Evolutionary conservation across 805 yeast species (phyloP).

Genomic region (Cyberlindnera xishuangbannaensis): DNA sequence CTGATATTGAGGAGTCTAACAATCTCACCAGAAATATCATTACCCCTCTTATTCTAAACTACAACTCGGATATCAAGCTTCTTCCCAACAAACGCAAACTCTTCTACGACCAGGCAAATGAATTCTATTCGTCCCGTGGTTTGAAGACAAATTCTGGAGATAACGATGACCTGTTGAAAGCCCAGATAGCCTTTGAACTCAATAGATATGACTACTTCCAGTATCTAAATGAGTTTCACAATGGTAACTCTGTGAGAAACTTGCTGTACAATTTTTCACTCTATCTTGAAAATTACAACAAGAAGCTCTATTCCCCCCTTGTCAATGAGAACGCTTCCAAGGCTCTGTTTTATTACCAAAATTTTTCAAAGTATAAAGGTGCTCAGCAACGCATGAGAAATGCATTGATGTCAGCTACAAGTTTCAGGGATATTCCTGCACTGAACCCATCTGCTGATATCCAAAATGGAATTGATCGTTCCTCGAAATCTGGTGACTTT

Average conservation of each 20-base stretch:
- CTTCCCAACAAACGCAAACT: constrained; percentile 9
- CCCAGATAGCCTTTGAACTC: constrained; percentile 33
- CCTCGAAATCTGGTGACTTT: neutral
- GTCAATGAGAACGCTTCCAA: constrained; percentile 6
- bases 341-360: constrained; percentile 11
- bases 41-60: constrained; percentile 13
- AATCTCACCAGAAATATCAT: constrained; percentile 12
- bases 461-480: neutral
- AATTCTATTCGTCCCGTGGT: constrained; percentile 5
- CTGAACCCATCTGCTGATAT: neutral
- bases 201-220: constrained; percentile 42
- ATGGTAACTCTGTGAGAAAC: constrained; percentile 20
- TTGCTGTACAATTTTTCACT: constrained; percentile 10
- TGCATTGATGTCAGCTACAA: constrained; percentile 3
- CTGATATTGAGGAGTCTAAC: constrained; percentile 19
- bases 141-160: constrained; percentile 25
- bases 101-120: constrained; percentile 10
- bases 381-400: constrained; percentile 8
- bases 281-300: constrained; percentile 8
- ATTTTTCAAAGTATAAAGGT: constrained; percentile 9
- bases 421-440: constrained; percentile 1
- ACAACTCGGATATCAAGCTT: constrained; percentile 19
- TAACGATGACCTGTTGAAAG: constrained; percentile 28
- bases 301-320: neutral
- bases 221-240: constrained; percentile 27